Evolutionary conservation across 305 asterid species (phyloP).

Genomic region (Solanum hybrid): DNA sequence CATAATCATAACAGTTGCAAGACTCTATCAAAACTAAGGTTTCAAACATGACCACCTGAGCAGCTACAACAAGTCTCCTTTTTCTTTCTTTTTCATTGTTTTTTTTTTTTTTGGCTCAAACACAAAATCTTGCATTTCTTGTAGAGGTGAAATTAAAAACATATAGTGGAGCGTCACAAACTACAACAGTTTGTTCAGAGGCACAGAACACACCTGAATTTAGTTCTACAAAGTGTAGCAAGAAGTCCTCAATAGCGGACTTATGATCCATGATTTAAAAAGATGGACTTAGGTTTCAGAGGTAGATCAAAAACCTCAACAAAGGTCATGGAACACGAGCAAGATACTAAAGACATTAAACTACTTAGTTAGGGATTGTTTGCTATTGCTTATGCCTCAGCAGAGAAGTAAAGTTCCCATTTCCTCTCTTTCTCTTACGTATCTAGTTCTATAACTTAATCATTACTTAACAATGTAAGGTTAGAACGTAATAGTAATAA

Average conservation of each 20-base stretch:
- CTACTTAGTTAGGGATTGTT: not conserved
- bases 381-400: not conserved
- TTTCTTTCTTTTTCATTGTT: not conserved
- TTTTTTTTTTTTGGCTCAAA: not conserved
- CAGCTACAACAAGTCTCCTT: not conserved
- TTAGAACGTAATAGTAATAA: not conserved
- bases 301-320: not conserved
- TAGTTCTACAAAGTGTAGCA: not conserved
- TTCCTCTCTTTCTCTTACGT: not conserved
- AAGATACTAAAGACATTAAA: not conserved
- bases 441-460: not conserved
- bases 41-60: not conserved
- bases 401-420: not conserved
- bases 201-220: not conserved
- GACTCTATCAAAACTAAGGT: not conserved
- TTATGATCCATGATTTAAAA: not conserved
- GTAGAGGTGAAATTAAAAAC: not conserved
- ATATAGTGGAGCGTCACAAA: not conserved
- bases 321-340: not conserved
- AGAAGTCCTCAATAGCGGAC: not conserved
- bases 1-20: not conserved
- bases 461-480: not conserved
- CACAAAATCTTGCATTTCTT: not conserved
- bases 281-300: not conserved
- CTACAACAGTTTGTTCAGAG: not conserved